Evolutionary conservation across 2,329 filamentous ascomycete species (phyloP), one percentile per base, ranked within the genome.

Genomic region (Thermothelomyces thermophilus): DNA sequence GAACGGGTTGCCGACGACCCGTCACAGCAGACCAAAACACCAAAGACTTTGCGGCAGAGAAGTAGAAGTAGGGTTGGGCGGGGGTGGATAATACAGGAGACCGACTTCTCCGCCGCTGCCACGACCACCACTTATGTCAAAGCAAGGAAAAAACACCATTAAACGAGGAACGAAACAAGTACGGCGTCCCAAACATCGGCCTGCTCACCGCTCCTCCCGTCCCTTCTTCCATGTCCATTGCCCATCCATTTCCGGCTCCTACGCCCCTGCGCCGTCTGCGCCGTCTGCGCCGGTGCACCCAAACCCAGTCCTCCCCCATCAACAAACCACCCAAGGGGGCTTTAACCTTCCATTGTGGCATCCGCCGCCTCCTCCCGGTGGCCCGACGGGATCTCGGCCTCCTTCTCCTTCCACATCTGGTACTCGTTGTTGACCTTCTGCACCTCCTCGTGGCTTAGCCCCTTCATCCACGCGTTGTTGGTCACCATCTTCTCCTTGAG

Each of bases 401-500:
- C 26, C 8, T 74, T 76, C 22, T 79, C 74, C 39, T 73, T 70
- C 59, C 77, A 81, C 51, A 68, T 72, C 56, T 72, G 68, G 59
- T 75, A 81, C 50, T 78, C 77, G 62, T 83, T 80, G 70, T 90
- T 90, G 57, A 82, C 82, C 66, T 84, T 80, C 63, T 85, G 74
- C n/a, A 86, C 82, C 60, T 85, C 79, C 57, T 86, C 86, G 68
- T 87, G 86, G 65, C 84, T 86, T 68, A 88, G 73, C 48, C 87
- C 86, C 68, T 88, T 81, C 66, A 94, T 75, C 69, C 90, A 91
- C 55, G 87, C 79, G 52, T 84, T 83, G 74, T 90, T 86, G 69
- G 84, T 84, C 55, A 94, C 81, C 66, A 89, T 74, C 74, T 91
- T 93, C 75, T 93, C 85, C 64, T 77, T 76, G 71, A 87, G 66